A percentile compares a stretch with the other conserved stretches of the same genome.
Conservation (phyloP, 2,329 filamentous ascomycete species). For the Calonectria pteridis region DNA sequence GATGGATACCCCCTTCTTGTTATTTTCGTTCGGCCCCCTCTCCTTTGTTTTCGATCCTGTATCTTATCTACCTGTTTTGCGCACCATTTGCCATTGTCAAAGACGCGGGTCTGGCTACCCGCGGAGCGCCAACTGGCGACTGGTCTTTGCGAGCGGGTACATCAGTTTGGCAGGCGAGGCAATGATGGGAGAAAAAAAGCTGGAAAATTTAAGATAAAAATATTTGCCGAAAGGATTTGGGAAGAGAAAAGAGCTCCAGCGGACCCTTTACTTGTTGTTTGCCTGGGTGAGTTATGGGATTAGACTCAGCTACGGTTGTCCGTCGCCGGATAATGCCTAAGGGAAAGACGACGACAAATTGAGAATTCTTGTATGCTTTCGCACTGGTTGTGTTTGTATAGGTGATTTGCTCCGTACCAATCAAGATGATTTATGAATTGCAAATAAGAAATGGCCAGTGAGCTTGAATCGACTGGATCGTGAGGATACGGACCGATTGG, state of each 20-base stretch:
- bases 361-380: slow-evolving; percentile 22
- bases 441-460: not conserved
- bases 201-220: slow-evolving; percentile 34
- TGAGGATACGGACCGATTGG: slow-evolving; percentile 15
- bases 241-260: slow-evolving; percentile 33
- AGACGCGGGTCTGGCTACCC: slow-evolving; percentile 44
- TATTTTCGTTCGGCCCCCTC: slow-evolving; percentile 40
- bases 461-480: not conserved
- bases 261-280: slow-evolving; percentile 32
- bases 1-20: slow-evolving; percentile 57
- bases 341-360: slow-evolving; percentile 26
- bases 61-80: slow-evolving; percentile 38
- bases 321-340: slow-evolving; percentile 53
- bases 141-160: slow-evolving; percentile 21
- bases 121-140: slow-evolving; percentile 29
- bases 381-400: slow-evolving; percentile 6
- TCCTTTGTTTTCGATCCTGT: slow-evolving; percentile 37
- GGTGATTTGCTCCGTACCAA: slow-evolving; percentile 10
- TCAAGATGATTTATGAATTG: slow-evolving; percentile 5
- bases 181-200: slow-evolving; percentile 24
- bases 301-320: slow-evolving; percentile 56
- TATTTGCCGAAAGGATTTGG: slow-evolving; percentile 25
- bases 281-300: slow-evolving; percentile 46
- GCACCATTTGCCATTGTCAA: slow-evolving; percentile 27
- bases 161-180: slow-evolving; percentile 25